Conservation (phyloP, 2,329 filamentous ascomycete species). For the Cladobotryum protrusum region DNA sequence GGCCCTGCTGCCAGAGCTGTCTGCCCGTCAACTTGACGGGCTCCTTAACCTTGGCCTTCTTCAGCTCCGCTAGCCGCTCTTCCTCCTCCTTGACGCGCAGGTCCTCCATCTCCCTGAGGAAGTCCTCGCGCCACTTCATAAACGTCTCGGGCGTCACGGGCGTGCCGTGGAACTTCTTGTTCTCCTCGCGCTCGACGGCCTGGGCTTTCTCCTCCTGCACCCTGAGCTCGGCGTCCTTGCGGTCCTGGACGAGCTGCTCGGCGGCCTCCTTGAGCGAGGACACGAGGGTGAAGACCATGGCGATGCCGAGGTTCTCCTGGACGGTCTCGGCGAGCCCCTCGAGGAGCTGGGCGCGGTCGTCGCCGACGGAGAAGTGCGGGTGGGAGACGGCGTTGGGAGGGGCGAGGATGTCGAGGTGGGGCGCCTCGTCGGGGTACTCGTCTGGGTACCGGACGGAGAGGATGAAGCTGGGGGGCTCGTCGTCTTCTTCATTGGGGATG, state of each 20-base stretch:
- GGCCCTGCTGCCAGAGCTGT: conserved; percentile 71
- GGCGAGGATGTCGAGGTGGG: conserved; percentile 70
- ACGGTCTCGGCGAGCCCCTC: conserved; percentile 66
- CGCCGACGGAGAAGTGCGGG: conserved; percentile 68
- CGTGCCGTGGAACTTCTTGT: conserved; percentile 91
- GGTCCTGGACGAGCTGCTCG: conserved; percentile 74
- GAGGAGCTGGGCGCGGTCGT: conserved; percentile 72
- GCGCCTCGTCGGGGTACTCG: conserved; percentile 82
- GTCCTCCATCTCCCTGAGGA: conserved; percentile 76
- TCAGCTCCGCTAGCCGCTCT: conserved; percentile 75
- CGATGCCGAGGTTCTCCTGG: conserved; percentile 92
- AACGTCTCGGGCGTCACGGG: conserved; percentile 84
- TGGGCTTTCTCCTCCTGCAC: conserved; percentile 48
- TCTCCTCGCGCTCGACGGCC: conserved; percentile 79
- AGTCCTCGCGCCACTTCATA: conserved; percentile 71
- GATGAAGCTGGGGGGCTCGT: conserved; percentile 64
- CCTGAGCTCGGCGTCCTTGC: conserved; percentile 58
- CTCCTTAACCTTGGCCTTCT: conserved; percentile 70
- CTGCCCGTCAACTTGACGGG: conserved; percentile 65
- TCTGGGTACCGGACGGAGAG: conserved; percentile 87
- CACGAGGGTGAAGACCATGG: conserved; percentile 92
- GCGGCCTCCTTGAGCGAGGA: conserved; percentile 82
- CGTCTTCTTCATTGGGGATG: conserved; percentile 57
- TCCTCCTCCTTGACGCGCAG: conserved; percentile 61
- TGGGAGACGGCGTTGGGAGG: conserved; percentile 65